Conservation (phyloP, 805 yeast species). For the Yarrowia divulgata region DNA sequence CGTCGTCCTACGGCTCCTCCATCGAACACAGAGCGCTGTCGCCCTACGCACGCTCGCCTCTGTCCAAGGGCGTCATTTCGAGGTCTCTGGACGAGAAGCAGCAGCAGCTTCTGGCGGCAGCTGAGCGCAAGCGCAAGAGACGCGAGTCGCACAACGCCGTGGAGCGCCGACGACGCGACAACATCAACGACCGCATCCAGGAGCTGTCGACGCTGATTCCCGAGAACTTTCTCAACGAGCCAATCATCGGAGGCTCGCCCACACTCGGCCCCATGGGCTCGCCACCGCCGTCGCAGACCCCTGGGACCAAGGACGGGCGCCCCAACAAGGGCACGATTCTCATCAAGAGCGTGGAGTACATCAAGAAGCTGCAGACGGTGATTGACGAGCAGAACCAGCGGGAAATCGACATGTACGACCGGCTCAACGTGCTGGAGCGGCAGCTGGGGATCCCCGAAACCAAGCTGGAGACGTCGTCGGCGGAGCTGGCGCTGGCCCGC, state of each 20-base stretch:
- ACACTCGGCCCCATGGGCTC: conserved; percentile 33
- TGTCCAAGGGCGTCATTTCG: conserved; percentile 34
- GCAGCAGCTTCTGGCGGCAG: conserved; percentile 55
- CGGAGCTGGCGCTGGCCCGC: conserved; percentile 74
- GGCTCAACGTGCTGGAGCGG: conserved; percentile 62
- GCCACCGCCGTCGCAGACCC: conserved; percentile 41
- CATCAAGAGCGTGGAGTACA: conserved; percentile 80
- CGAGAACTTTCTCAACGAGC: conserved; percentile 50
- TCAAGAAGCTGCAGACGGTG: conserved; percentile 62
- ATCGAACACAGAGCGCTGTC: conserved; percentile 34
- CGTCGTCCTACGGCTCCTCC: conserved; percentile 36
- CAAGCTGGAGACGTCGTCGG: conserved; percentile 70
- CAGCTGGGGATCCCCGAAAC: conserved; percentile 54
- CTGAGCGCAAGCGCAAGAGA: conserved; percentile 75
- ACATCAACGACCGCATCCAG: conserved; percentile 86
- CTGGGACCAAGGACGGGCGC: conserved; percentile 59
- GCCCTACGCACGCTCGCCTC: conserved; percentile 35
- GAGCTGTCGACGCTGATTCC: conserved; percentile 85
- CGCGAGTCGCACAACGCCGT: conserved; percentile 94
- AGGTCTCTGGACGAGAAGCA: conserved; percentile 42
- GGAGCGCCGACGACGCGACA: conserved; percentile 88
- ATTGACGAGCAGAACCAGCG: conserved; percentile 80
- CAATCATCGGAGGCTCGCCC: conserved; percentile 40
- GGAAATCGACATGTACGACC: conserved; percentile 75
- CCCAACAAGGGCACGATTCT: conserved; percentile 85